Evolutionary conservation across 2,329 filamentous ascomycete genomes (phyloP).

Genomic region (Cladosporium sp.): DNA sequence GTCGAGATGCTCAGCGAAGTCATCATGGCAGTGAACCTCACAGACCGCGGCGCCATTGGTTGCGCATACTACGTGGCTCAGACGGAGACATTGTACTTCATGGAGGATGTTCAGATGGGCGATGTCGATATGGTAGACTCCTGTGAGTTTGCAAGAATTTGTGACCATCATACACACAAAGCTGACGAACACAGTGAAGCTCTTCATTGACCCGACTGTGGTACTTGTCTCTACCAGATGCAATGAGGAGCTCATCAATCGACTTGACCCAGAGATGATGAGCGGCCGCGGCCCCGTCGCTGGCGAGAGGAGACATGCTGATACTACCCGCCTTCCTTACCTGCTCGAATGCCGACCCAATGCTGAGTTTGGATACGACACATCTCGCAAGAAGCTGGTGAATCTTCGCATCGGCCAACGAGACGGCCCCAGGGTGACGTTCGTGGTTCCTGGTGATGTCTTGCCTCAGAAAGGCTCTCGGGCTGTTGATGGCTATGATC

Average conservation of each 20-base stretch:
- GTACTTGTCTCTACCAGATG: slow-evolving; percentile 59
- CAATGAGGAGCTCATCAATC: slow-evolving; percentile 50
- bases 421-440: slow-evolving; percentile 51
- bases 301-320: slow-evolving; percentile 31
- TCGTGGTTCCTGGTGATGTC: slow-evolving; percentile 63
- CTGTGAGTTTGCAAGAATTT: slow-evolving; percentile 36
- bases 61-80: slow-evolving; percentile 79
- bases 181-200: slow-evolving; percentile 51
- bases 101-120: slow-evolving; percentile 72
- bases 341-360: slow-evolving; percentile 68
- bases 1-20: slow-evolving; percentile 62
- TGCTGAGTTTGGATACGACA: slow-evolving; percentile 69
- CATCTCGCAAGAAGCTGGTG: slow-evolving; percentile 66
- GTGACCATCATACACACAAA: background rate
- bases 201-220: slow-evolving; percentile 62
- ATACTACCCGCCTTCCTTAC: slow-evolving; percentile 58
- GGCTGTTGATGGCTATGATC: slow-evolving; percentile 44
- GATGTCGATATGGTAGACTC: slow-evolving; percentile 61
- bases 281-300: slow-evolving; percentile 30
- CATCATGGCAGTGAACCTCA: slow-evolving; percentile 78
- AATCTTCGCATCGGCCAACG: slow-evolving; percentile 56
- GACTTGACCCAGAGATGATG: slow-evolving; percentile 45
- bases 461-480: slow-evolving; percentile 31
- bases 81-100: slow-evolving; percentile 70
- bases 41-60: slow-evolving; percentile 69